Evolutionary conservation across 179 eudicot genomes (phyloP).

Genomic region (Silene noctiflora): DNA sequence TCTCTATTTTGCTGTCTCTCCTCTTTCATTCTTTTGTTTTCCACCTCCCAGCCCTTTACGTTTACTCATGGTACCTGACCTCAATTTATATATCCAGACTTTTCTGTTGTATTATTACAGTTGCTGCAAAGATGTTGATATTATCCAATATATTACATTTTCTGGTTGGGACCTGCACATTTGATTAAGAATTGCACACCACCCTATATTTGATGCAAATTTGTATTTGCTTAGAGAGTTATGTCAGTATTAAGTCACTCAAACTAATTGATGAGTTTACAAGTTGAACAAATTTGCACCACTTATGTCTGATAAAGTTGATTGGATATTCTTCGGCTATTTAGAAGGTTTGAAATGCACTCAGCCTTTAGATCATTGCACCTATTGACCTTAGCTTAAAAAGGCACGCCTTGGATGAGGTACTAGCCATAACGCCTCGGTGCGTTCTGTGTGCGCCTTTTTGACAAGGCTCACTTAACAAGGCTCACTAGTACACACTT

Average conservation of each 20-base stretch:
- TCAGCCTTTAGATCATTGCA: not conserved
- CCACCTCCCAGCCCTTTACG: not conserved
- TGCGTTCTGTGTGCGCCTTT: too few relatives aligned
- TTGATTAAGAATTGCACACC: not conserved
- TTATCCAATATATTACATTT: constrained; percentile 5
- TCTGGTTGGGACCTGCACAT: not conserved
- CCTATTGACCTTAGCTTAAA: not conserved
- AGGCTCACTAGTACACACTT: too few relatives aligned
- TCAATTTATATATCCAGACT: not conserved
- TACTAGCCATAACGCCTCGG: too few relatives aligned
- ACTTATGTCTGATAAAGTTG: not conserved
- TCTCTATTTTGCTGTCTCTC: not conserved
- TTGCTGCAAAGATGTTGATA: not conserved
- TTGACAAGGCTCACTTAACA: too few relatives aligned
- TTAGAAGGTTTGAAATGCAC: not conserved
- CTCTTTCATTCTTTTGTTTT: not conserved
- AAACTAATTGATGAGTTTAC: not conserved
- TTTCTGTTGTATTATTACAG: not conserved
- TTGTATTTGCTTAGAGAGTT: not conserved
- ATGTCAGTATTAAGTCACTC: not conserved
- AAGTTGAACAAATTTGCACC: constrained; percentile 2
- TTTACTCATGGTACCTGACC: not conserved
- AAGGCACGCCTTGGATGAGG: too few relatives aligned
- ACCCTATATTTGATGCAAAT: not conserved
- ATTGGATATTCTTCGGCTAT: not conserved